Base-by-base conservation (phyloP, 345 rosid species). In the Salix dunnii region DNA sequence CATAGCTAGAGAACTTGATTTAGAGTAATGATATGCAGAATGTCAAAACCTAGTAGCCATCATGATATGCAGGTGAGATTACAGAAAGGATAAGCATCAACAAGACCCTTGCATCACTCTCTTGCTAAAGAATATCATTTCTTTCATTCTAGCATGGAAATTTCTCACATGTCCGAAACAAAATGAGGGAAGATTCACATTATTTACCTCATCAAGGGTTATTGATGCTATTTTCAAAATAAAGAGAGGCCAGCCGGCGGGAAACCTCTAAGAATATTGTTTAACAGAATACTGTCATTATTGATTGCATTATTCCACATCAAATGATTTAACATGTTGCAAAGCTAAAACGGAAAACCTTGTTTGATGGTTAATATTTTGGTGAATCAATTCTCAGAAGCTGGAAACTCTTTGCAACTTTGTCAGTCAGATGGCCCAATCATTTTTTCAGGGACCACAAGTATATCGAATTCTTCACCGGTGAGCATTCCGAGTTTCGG, bases 361-460 rank as follows among this genome's bases (percentile, higher is more conserved):
- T 46, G 21, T 48, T 14, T 7, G 11, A 8, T 35, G 38, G 18
- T 36, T 8, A 3, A 38, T 17, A 14, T 58, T 67, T 60, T 18
- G 27, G 25, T 43, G 46, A 72, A 42, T 35, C 27, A 60, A 21
- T 51, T 35, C 49, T 43, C n/a, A 66, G 28, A 63, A 40, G 20
- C 62, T 30, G 42, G 43, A 5, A 38, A 67, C 42, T 51, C 33
- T 27, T 58, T 7, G 7, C 9, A 20, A 67, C 33, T 36, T 30
- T 13, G 70, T 92, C 83, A 90, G 78, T 82, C 88, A 12, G 93
- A 83, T 68, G 99, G 99, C 66, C 97, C 97, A 36, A 95, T 90
- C 97, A 93, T 95, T 79, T 93, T 95, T 88, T 89, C 93, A 7
- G 99, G 99, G 42, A 95, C 99, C 77, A 95, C 99, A 42, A 95